phyloP scores from a whole-genome alignment of 352 stramenopile genomes.

The Pythium dissimile region DNA sequence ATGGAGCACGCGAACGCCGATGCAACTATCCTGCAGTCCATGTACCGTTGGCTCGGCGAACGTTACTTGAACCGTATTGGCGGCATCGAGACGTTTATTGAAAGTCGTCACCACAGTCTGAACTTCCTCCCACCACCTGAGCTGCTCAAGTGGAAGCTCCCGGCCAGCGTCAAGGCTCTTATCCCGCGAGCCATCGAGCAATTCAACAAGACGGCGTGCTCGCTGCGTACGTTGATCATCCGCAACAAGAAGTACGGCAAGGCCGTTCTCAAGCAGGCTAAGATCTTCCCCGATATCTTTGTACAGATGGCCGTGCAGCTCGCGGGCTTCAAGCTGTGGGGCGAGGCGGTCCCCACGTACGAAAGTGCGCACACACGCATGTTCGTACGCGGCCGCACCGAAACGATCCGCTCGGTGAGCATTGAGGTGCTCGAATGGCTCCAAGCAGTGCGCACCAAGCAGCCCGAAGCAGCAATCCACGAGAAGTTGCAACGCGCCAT shows the following conservation, averaged over 20 bases:
- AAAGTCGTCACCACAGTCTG: slow-evolving; percentile 49
- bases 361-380: slow-evolving; percentile 92
- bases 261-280: slow-evolving; percentile 64
- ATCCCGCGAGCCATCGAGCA: slow-evolving; percentile 54
- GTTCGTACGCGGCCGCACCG: slow-evolving; percentile 92
- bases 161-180: slow-evolving; percentile 22
- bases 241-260: slow-evolving; percentile 84
- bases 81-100: slow-evolving; percentile 61
- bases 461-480: slow-evolving; percentile 30
- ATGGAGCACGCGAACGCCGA: slow-evolving; percentile 96
- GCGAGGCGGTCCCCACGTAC: slow-evolving; percentile 89
- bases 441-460: slow-evolving; percentile 43
- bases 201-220: slow-evolving; percentile 64
- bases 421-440: slow-evolving; percentile 79
- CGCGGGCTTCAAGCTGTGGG: slow-evolving; percentile 87
- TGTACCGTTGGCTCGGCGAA: slow-evolving; percentile 60
- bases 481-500: slow-evolving; percentile 79
- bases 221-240: slow-evolving; percentile 79
- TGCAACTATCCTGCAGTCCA: slow-evolving; percentile 80
- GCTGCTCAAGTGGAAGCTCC: slow-evolving; percentile 52
- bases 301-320: slow-evolving; percentile 94
- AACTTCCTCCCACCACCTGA: slow-evolving; percentile 56
- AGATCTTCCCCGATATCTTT: slow-evolving; percentile 91
- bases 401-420: slow-evolving; percentile 80
- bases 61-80: slow-evolving; percentile 59